phyloP scores from a whole-genome alignment of 2,329 filamentous ascomycete genomes.

The Zasmidium angulare region DNA sequence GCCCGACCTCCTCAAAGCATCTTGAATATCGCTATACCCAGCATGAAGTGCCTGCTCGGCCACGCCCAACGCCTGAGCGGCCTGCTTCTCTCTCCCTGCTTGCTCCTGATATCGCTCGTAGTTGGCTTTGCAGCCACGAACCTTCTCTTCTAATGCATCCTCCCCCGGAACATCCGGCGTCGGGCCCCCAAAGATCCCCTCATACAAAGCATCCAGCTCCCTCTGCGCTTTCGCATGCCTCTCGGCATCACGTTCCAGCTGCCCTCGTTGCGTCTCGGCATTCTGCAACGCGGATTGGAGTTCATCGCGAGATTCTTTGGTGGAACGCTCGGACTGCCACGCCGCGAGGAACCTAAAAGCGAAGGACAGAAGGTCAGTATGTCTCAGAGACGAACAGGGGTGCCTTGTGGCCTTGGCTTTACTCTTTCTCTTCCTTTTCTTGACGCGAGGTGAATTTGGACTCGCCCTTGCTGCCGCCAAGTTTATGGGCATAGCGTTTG shows the following conservation, averaged over 20 bases:
- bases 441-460: slow-evolving; percentile 52
- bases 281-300: slow-evolving; percentile 43
- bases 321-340: slow-evolving; percentile 50
- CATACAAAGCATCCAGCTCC: slow-evolving; percentile 54
- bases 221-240: slow-evolving; percentile 45
- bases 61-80: slow-evolving; percentile 33
- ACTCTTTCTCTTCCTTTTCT: slow-evolving; percentile 55
- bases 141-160: slow-evolving; percentile 47
- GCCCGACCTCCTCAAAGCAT: slow-evolving; percentile 44
- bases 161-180: slow-evolving; percentile 57
- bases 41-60: slow-evolving; percentile 40
- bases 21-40: slow-evolving; percentile 42
- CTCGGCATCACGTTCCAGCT: slow-evolving; percentile 39
- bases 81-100: slow-evolving; percentile 45
- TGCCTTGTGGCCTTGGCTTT: too few relatives aligned
- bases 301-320: slow-evolving; percentile 44
- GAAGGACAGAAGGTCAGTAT: too few relatives aligned
- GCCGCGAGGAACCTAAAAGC: slow-evolving; percentile 58
- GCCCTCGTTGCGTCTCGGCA: slow-evolving; percentile 38
- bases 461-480: slow-evolving; percentile 46
- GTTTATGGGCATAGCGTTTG: slow-evolving; percentile 53
- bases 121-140: slow-evolving; percentile 36
- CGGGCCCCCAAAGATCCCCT: slow-evolving; percentile 55
- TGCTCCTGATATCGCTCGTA: slow-evolving; percentile 41
- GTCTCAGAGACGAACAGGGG: too few relatives aligned